Base-by-base conservation (phyloP, 2,329 filamentous ascomycete genomes). In the Fusarium sp. region DNA sequence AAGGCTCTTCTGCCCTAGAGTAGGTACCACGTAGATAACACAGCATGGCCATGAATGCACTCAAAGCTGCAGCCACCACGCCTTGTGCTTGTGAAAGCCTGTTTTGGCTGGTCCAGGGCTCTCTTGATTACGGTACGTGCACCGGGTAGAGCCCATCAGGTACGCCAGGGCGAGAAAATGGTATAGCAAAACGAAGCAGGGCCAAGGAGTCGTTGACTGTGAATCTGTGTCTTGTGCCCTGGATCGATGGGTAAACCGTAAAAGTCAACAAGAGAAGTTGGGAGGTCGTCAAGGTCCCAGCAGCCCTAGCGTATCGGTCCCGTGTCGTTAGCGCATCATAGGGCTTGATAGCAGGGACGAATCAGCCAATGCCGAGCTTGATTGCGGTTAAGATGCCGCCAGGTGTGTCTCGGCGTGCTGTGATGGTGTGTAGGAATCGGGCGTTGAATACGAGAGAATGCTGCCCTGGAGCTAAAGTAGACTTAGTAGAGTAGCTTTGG, bases 401-500 rank as follows among this genome's bases (percentile, higher is more conserved):
- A 66, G 50, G 33, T 51, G 52, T 69, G 56, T 65, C 51, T 67
- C 49, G 42, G 65, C 22, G 21, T 46, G 40, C 22, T 36, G 47
- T 33, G 46, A 42, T 70, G 67, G 67, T 68, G 67, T 70, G 62
- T 45, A 60, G 58, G 11, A 43, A 26, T 52, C 61, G 40, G 71
- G 62, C 57, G 54, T 64, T 73, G 71, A 73, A 73, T 74, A 73
- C 71, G 71, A 73, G 71, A 56, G 53, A 65, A 63, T 74, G 69
- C 44, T 68, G 58, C 57, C 42, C 45, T 62, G 40, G 53, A 52
- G 58, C 52, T 44, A 44, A n/a, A 22, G 14, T 33, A 22, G 33
- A 34, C 33, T 13, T 6, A 34, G 14, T 34, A 17, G 15, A 36
- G 26, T 53, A 31, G 22, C 33, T 49, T 38, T 19, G 15, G 26